Evolutionary conservation across 306 rosid genomes (phyloP).

Genomic region (Vigna angularis): DNA sequence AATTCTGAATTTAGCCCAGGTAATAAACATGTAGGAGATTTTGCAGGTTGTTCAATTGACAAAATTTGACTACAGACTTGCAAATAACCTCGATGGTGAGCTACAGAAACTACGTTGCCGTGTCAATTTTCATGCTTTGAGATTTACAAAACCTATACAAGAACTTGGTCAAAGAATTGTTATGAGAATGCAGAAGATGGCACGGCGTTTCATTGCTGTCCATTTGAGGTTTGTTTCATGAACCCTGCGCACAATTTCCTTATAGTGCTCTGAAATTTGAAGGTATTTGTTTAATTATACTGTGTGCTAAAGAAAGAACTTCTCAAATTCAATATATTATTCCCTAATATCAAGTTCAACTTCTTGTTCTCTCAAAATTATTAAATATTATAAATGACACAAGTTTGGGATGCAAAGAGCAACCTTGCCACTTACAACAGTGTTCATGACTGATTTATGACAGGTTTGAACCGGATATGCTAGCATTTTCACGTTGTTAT

Average conservation of each 20-base stretch:
- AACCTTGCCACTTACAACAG: conserved; percentile 28
- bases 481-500: conserved; percentile 98
- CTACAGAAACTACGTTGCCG: conserved; percentile 96
- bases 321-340: conserved; percentile 7
- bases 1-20: conserved; percentile 28
- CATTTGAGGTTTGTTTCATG: conserved; percentile 84
- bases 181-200: conserved; percentile 81
- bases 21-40: conserved; percentile 43
- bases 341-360: background rate
- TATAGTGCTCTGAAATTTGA: conserved; percentile 28
- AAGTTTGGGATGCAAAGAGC: conserved; percentile 18
- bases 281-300: conserved; percentile 37
- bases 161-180: conserved; percentile 82
- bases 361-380: conserved; percentile 18
- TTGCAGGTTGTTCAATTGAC: conserved; percentile 95
- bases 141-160: conserved; percentile 84
- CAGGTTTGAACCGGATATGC: conserved; percentile 99
- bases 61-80: conserved; percentile 95
- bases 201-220: conserved; percentile 77
- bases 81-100: conserved; percentile 83
- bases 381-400: conserved; percentile 11
- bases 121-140: conserved; percentile 91
- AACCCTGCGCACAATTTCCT: conserved; percentile 25
- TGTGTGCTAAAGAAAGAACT: conserved; percentile 19
- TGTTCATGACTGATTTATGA: conserved; percentile 45